These are phyloP conservation scores for Trichophyton equinum DNA, from an alignment of 2,329 filamentous ascomycete species.

Conservation along the genomic window DNA sequence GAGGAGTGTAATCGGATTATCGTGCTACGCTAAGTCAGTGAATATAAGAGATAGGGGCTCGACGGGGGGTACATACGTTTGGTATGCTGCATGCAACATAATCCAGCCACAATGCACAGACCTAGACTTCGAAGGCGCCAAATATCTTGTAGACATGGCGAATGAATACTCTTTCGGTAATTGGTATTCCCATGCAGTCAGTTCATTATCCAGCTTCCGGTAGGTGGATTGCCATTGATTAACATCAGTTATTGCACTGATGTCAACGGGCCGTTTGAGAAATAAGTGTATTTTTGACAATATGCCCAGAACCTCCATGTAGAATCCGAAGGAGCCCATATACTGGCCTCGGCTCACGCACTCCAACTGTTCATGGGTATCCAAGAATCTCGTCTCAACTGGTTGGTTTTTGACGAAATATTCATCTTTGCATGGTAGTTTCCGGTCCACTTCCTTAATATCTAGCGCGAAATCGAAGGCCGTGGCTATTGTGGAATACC, in stretches of 20 bases:
- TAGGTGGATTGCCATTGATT: conserved; percentile 83
- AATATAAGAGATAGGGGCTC: neutral
- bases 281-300: conserved; percentile 80
- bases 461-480: conserved; percentile 85
- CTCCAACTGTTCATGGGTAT: conserved; percentile 43
- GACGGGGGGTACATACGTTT: conserved; percentile 46
- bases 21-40: conserved; percentile 37
- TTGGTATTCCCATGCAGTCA: conserved; percentile 72
- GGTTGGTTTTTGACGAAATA: conserved; percentile 71
- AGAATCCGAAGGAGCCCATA: conserved; percentile 76
- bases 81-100: conserved; percentile 82
- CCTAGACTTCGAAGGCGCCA: conserved; percentile 54
- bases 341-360: conserved; percentile 64
- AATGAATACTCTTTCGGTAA: conserved; percentile 66
- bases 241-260: conserved; percentile 69
- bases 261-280: conserved; percentile 78
- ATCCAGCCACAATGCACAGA: conserved; percentile 71
- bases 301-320: conserved; percentile 79
- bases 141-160: conserved; percentile 62
- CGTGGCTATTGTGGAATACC: conserved; percentile 81
- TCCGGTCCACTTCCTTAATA: conserved; percentile 79
- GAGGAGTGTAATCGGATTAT: conserved; percentile 86
- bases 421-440: conserved; percentile 75
- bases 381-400: conserved; percentile 75
- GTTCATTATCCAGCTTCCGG: conserved; percentile 66